Conservation (phyloP, 768 basidiomycete species). For the Mycena galericulata region DNA sequence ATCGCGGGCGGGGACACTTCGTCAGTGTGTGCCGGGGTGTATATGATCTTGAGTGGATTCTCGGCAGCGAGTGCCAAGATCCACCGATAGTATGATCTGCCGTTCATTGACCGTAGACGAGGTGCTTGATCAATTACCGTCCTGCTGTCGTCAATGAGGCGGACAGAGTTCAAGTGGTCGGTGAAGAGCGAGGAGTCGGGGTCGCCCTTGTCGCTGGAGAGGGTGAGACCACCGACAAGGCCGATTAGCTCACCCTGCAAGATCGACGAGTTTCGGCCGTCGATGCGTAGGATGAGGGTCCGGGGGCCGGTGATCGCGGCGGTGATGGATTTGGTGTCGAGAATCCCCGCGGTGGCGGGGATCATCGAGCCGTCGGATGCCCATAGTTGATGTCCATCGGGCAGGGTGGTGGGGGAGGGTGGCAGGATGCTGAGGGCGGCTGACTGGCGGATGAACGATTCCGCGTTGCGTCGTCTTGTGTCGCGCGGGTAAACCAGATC, state of each 20-base stretch:
- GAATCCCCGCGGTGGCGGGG: conserved; percentile 13
- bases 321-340: conserved; percentile 7
- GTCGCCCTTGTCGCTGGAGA: neutral
- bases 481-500: neutral
- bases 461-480: conserved; percentile 20
- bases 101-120: conserved; percentile 7
- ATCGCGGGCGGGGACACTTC: neutral
- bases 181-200: neutral
- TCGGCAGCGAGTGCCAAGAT: neutral
- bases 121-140: neutral
- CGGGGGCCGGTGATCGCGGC: neutral
- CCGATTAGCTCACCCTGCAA: conserved; percentile 1
- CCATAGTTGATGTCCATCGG: neutral
- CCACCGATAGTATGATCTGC: conserved; percentile 15
- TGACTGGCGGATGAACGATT: neutral
- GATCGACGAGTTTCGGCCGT: neutral
- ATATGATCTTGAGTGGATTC: neutral
- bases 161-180: conserved; percentile 1
- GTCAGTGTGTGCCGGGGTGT: neutral
- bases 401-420: neutral
- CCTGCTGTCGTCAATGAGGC: neutral
- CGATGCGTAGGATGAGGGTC: neutral
- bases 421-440: too few relatives aligned
- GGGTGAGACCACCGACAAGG: neutral
- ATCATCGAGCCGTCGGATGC: conserved; percentile 22